Conservation (phyloP, 306 rosid genomes). For the Rubus parviflorus region DNA sequence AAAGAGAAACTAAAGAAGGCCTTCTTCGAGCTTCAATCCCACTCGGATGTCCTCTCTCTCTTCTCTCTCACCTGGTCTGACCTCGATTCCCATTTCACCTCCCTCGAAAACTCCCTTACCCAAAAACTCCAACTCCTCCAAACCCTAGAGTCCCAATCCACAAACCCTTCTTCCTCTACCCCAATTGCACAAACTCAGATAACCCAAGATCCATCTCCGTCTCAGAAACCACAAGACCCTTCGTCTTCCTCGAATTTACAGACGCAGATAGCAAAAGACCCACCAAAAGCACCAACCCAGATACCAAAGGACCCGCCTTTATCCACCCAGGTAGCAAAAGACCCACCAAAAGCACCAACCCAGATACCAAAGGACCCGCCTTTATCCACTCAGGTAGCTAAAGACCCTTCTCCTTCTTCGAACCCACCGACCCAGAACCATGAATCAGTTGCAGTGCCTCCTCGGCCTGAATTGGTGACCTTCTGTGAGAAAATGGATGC, state of each 20-base stretch:
- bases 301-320: conserved; percentile 18
- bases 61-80: conserved; percentile 60
- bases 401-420: conserved; percentile 24
- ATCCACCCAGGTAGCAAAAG: conserved; percentile 1
- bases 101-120: conserved; percentile 46
- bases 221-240: conserved; percentile 22
- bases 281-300: background rate
- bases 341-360: background rate
- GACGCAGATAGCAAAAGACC: conserved; percentile 6
- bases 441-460: conserved; percentile 16
- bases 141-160: conserved; percentile 41
- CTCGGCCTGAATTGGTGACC: conserved; percentile 42
- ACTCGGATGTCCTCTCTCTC: conserved; percentile 50
- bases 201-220: conserved; percentile 7
- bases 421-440: conserved; percentile 15
- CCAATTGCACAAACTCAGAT: conserved; percentile 12
- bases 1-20: conserved; percentile 59
- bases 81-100: conserved; percentile 62
- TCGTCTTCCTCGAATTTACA: conserved; percentile 5
- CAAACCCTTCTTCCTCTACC: background rate
- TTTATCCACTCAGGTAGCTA: background rate
- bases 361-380: conserved; percentile 19
- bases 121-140: conserved; percentile 51
- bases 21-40: conserved; percentile 62
- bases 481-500: conserved; percentile 67